Percentiles rank a stretch among this genome's conserved stretches.
Conservation (phyloP, 495 filamentous ascomycete genomes). For the Hapsidospora chrysogenum region DNA sequence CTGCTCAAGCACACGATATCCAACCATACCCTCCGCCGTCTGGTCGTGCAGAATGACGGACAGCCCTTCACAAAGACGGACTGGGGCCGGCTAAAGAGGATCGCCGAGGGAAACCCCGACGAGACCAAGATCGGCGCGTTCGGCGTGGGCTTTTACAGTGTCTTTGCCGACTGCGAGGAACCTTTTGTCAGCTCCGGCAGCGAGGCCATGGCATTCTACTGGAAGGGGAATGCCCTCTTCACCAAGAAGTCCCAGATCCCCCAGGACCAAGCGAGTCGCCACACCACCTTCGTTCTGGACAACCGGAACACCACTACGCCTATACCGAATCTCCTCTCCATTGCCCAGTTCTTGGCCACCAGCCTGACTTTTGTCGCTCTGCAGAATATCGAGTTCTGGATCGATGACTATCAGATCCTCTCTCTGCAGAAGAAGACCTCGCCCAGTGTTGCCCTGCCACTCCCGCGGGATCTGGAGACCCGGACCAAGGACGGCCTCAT, state of each 20-base stretch:
- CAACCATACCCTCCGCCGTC: conserved; percentile 66
- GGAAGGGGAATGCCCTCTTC: conserved; percentile 89
- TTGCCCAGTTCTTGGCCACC: conserved; percentile 83
- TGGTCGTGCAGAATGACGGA: conserved; percentile 84
- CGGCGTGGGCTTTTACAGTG: conserved; percentile 96
- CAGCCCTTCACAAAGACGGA: conserved; percentile 70
- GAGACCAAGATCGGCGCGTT: conserved; percentile 98
- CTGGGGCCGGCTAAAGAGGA: conserved; percentile 86
- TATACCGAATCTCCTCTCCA: conserved; percentile 63
- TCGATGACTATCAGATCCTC: conserved; percentile 74
- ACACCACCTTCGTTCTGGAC: conserved; percentile 84
- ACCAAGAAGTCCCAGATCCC: conserved; percentile 65
- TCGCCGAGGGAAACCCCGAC: conserved; percentile 95
- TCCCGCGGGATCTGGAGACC: conserved; percentile 67
- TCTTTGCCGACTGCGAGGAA: conserved; percentile 95
- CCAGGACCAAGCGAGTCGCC: conserved; percentile 37
- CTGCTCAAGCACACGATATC: conserved; percentile 66
- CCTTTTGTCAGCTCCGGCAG: conserved; percentile 86
- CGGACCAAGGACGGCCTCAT: conserved; percentile 71
- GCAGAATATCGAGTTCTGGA: conserved; percentile 70
- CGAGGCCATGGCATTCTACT: conserved; percentile 95
- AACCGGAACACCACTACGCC: conserved; percentile 77
- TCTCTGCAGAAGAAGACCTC: conserved; percentile 68
- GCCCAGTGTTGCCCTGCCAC: conserved; percentile 48
- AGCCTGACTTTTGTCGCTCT: conserved; percentile 92